Percentiles rank a stretch among this genome's conserved stretches.
phyloP scores from a whole-genome alignment of 805 yeast species.

The Myxozyma kluyveri region DNA sequence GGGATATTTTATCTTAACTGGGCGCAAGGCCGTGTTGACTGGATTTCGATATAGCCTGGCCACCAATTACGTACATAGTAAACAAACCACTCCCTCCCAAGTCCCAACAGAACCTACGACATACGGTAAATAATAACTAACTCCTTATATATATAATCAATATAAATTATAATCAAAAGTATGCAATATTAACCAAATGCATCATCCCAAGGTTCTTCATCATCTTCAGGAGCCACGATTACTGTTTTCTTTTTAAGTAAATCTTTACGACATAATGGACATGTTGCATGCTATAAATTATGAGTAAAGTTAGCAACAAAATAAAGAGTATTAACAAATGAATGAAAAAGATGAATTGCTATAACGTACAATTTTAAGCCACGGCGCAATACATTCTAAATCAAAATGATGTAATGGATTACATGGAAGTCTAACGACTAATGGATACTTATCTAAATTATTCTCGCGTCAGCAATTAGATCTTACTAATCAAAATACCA shows the following conservation, averaged over 20 bases:
- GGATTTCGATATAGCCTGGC: conserved; percentile 1
- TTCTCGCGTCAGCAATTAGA: not conserved
- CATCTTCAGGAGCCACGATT: conserved; percentile 56
- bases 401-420: conserved; percentile 69
- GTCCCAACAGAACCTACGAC: not conserved
- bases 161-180: not conserved
- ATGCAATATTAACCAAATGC: conserved; percentile 57
- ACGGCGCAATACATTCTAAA: conserved; percentile 84
- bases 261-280: conserved; percentile 84
- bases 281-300: conserved; percentile 41
- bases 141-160: not conserved
- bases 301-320: not conserved
- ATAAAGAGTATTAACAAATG: not conserved
- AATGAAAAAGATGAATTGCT: conserved; percentile 41
- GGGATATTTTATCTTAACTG: not conserved
- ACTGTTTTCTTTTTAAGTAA: conserved; percentile 52
- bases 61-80: too few relatives aligned
- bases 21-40: not conserved
- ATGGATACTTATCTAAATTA: conserved; percentile 61
- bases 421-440: conserved; percentile 76
- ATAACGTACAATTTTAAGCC: conserved; percentile 56
- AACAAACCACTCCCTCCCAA: too few relatives aligned
- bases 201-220: conserved; percentile 67
- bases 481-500: not conserved
- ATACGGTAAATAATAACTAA: not conserved